Conservation (phyloP, 2,329 filamentous ascomycete species). For the Apiospora aurea region DNA sequence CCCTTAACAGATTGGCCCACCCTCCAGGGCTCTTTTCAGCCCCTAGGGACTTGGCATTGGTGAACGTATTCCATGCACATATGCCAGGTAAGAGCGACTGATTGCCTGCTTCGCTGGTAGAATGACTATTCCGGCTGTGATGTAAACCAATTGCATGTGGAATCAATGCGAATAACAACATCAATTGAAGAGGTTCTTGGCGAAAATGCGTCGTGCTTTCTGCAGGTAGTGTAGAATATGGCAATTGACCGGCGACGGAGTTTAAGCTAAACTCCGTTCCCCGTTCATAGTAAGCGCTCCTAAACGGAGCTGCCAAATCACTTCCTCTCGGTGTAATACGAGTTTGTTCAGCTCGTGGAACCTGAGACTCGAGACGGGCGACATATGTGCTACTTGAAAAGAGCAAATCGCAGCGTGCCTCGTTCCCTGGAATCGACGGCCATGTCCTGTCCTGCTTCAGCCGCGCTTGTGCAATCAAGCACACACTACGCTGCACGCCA, state of each 20-base stretch:
- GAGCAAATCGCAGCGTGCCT: not conserved
- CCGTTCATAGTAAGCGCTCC: not conserved
- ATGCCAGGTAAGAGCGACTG: no score
- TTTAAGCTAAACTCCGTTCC: not conserved
- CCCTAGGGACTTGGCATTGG: no score
- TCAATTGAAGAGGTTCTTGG: not conserved
- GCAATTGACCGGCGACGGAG: not conserved
- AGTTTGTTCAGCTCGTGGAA: no score
- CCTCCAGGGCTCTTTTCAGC: no score
- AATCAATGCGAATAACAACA: not conserved
- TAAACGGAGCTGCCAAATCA: not conserved
- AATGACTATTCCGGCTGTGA: no score
- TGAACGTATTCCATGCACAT: no score
- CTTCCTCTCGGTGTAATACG: not conserved
- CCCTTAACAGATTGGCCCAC: not conserved
- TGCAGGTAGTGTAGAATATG: not conserved
- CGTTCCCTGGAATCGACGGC: not conserved
- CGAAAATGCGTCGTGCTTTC: not conserved
- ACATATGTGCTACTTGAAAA: not conserved
- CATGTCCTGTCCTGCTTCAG: not conserved
- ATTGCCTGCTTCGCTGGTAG: no score
- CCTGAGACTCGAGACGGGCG: not conserved
- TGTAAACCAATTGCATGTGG: not conserved
- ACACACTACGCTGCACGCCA: not conserved
- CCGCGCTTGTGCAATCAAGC: not conserved